Percentiles rank a stretch among this genome's conserved stretches.
phyloP scores from a whole-genome alignment of 2,329 filamentous ascomycete genomes.

The Aspergillus sp. region DNA sequence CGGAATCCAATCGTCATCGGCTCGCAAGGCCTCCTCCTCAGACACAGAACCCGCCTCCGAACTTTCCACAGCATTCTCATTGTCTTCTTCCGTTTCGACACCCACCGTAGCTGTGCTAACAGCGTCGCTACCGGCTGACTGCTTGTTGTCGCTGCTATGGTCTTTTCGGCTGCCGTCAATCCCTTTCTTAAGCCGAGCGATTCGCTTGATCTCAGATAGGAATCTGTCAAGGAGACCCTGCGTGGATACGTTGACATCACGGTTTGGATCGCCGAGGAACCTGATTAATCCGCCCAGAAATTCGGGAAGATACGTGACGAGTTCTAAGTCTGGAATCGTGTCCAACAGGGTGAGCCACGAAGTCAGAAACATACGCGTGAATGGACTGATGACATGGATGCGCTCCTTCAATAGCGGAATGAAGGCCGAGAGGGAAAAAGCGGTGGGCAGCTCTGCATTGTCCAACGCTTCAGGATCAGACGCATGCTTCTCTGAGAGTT shows the following conservation, averaged over 20 bases:
- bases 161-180: conserved; percentile 80
- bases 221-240: conserved; percentile 88
- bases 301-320: conserved; percentile 87
- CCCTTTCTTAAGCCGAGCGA: conserved; percentile 86
- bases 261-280: conserved; percentile 87
- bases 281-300: conserved; percentile 87
- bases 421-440: conserved; percentile 87
- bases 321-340: conserved; percentile 92
- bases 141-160: conserved; percentile 66
- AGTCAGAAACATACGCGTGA: conserved; percentile 90
- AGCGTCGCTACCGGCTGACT: conserved; percentile 67
- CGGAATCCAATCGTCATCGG: conserved; percentile 93
- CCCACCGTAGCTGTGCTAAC: conserved; percentile 54
- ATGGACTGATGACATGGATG: conserved; percentile 91
- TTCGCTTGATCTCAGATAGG: conserved; percentile 88
- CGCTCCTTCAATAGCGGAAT: conserved; percentile 92
- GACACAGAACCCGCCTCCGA: conserved; percentile 46
- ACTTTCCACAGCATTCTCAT: conserved; percentile 57
- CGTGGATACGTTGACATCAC: conserved; percentile 92
- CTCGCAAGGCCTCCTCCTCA: conserved; percentile 57
- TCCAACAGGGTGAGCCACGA: conserved; percentile 94
- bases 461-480: conserved; percentile 40
- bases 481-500: conserved; percentile 55
- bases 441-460: conserved; percentile 65
- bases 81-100: conserved; percentile 35